Conservation (phyloP, 140 eudicot genomes). For the Bidens hawaiensis region DNA sequence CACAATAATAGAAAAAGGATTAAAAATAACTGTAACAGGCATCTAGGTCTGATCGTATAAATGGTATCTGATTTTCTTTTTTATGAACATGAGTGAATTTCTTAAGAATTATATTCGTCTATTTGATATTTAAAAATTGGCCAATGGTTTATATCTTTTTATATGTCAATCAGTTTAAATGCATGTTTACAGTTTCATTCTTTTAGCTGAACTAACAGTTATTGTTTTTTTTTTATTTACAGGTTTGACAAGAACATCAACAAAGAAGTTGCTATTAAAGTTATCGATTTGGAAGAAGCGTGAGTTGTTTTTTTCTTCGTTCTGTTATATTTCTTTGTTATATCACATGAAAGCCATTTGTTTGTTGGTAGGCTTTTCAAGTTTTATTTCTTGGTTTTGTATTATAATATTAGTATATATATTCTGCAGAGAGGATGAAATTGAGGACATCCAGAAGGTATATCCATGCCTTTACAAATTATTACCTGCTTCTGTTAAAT, state of each 20-base stretch:
- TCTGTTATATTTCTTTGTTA: neutral
- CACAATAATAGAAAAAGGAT: neutral
- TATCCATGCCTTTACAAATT: slow-evolving; percentile 9
- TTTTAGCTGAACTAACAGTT: slow-evolving; percentile 9
- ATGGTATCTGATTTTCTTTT: neutral
- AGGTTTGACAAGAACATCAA: slow-evolving; percentile 86
- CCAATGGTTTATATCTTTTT: neutral
- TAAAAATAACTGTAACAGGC: neutral
- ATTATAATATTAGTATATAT: slow-evolving; percentile 15
- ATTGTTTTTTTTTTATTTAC: slow-evolving; percentile 26
- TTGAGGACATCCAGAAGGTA: slow-evolving; percentile 97
- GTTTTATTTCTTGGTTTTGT: neutral
- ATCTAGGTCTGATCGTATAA: neutral
- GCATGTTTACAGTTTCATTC: neutral
- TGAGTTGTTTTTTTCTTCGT: slow-evolving; percentile 37
- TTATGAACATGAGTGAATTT: neutral
- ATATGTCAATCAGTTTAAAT: neutral
- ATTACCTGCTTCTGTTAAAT: slow-evolving; percentile 1
- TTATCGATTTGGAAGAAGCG: slow-evolving; percentile 98
- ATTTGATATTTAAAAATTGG: neutral
- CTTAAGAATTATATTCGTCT: neutral
- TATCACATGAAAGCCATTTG: neutral
- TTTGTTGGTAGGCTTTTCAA: neutral
- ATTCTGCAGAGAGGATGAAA: slow-evolving; percentile 84
- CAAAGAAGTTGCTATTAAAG: slow-evolving; percentile 92